These are phyloP conservation scores for Spizellomyces sp. DNA, from an alignment of 192 early-diverging fungal genomes.

Conservation along the genomic window DNA sequence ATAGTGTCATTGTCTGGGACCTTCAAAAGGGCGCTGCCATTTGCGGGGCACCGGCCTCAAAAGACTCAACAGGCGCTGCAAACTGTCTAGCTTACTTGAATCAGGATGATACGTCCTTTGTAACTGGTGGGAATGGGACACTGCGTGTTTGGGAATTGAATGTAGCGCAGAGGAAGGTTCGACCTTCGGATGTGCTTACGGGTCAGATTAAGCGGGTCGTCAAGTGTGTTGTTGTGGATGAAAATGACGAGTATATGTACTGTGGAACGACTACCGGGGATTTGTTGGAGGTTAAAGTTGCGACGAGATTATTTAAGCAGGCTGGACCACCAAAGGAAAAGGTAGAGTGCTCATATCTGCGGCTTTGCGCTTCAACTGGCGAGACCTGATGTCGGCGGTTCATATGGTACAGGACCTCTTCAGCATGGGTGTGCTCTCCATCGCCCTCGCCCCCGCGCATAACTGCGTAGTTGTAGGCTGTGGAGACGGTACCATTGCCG, in stretches of 20 bases:
- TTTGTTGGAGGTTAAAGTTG: constrained; percentile 51
- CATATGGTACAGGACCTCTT: constrained; percentile 47
- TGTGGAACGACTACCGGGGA: constrained; percentile 66
- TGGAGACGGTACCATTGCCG: constrained; percentile 59
- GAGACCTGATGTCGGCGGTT: background rate
- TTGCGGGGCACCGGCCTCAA: constrained; percentile 56
- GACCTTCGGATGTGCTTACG: constrained; percentile 53
- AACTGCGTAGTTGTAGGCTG: constrained; percentile 52
- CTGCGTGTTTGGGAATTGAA: constrained; percentile 62
- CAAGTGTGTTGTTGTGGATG: constrained; percentile 54
- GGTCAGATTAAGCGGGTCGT: constrained; percentile 64
- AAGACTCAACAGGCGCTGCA: constrained; percentile 54
- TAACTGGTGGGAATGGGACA: constrained; percentile 55
- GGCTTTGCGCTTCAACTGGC: background rate
- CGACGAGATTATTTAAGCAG: constrained; percentile 56
- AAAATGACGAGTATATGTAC: constrained; percentile 60
- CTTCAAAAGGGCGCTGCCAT: constrained; percentile 52
- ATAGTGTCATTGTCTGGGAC: constrained; percentile 60
- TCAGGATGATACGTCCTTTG: constrained; percentile 53
- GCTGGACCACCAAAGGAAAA: constrained; percentile 63
- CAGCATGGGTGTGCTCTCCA: constrained; percentile 54
- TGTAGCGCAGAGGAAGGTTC: constrained; percentile 48
- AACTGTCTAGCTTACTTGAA: constrained; percentile 52
- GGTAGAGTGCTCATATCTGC: constrained; percentile 12
- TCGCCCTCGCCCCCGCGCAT: constrained; percentile 41